These are phyloP conservation scores for Paraphoma sp. DNA, from an alignment of 2,329 filamentous ascomycete species.

Conservation along the genomic window DNA sequence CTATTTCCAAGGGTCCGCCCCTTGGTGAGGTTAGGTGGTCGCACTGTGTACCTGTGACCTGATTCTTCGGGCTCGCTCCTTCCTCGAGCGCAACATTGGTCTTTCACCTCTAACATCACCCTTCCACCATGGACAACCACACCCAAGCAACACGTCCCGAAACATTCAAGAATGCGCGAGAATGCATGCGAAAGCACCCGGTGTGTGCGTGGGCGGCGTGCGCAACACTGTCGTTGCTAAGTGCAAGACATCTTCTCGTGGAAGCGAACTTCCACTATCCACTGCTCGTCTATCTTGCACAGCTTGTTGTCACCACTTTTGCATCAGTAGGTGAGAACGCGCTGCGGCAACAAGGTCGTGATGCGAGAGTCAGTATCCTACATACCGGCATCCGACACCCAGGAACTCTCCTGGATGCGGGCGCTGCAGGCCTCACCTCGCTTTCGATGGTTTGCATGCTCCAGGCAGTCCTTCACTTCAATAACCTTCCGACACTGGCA, in stretches of 20 bases:
- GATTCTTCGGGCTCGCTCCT: too few species aligned
- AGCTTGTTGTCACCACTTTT: conserved; percentile 15
- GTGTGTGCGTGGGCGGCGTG: conserved; percentile 21
- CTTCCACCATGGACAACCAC: neutral
- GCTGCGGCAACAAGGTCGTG: neutral
- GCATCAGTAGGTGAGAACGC: conserved; percentile 3
- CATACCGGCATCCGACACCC: neutral
- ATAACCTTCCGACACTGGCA: conserved; percentile 36
- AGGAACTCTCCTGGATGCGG: conserved; percentile 4
- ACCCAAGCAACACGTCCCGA: neutral
- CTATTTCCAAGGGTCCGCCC: too few species aligned
- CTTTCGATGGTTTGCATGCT: conserved; percentile 30
- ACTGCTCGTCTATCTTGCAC: conserved; percentile 18
- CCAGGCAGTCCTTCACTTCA: conserved; percentile 40
- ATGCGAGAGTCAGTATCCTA: neutral
- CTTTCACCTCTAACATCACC: too few species aligned
- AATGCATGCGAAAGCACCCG: neutral
- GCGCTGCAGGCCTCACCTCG: conserved; percentile 17
- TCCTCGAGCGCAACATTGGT: too few species aligned
- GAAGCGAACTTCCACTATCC: conserved; percentile 34
- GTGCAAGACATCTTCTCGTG: conserved; percentile 27
- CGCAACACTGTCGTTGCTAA: conserved; percentile 25
- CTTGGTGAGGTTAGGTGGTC: too few species aligned
- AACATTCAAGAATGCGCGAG: neutral
- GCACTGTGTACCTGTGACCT: too few species aligned